Evolutionary conservation across 352 stramenopile species (phyloP), one percentile per base, ranked within the genome.

Genomic region (Globisporangium cystogenes): DNA sequence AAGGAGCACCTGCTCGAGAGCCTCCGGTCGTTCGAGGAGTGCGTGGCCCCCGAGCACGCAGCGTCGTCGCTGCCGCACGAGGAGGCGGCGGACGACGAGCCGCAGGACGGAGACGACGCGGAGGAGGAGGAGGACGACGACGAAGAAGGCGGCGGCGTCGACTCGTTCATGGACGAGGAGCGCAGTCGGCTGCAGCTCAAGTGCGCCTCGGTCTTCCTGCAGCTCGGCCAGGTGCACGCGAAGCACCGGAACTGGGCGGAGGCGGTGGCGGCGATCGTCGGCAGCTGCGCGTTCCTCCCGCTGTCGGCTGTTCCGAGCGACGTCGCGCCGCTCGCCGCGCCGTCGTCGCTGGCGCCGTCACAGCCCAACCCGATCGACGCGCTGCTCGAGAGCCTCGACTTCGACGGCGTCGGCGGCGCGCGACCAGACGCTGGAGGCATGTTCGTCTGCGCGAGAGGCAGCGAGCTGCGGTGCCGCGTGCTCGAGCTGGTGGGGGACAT

Each of bases 121-220:
- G 52, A 52, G 20, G 43, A 45, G 4, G 57, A 62, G 42, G 55
- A 59, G 14, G 54, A 57, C 36, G 58, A 58, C 51, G 58, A 63
- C 12, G 62, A 72, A 43, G 75, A 74, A 23, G 64, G 72, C 0
- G 64, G 62, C 23, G 57, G 59, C 12, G 76, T 93, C 64, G 67
- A 68, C 11, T 68, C 47, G 7, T 94, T 92, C 50, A 87, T 94
- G 76, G 62, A 82, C 26, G 83, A 94, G 65, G 83, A 94, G 59
- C 59, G 87, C 24, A 62, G 57, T 16, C 75, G 83, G 7, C 63
- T 94, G 11, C 68, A 86, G 59, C 58, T 92, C 4, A 94, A 94
- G 57, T 87, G 74, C 51, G 82, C 74, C 27, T 90, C 83, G 8
- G 71, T 80, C 15, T 90, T 70, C 47, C 53, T 94, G 18, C 78